Evolutionary conservation across 1,284 basidiomycete species (phyloP).

Genomic region (Ganoderma sinense): DNA sequence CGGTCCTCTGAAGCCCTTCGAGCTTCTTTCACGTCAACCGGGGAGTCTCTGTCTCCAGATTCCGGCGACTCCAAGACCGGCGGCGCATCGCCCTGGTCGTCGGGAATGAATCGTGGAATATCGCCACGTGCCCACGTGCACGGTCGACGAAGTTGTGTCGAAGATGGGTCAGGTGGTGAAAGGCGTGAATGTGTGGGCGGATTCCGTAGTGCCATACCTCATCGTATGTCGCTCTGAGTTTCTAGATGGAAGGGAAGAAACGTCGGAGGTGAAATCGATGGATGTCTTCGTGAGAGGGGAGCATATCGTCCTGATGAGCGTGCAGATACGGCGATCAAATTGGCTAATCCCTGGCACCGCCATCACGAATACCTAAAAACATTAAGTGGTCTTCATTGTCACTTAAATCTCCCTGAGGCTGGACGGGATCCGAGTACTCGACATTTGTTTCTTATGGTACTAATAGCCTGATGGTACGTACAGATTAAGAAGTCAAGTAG

Average conservation of each 20-base stretch:
- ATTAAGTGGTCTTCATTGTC: background rate
- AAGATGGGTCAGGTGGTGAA: slow-evolving; percentile 19
- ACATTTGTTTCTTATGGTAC: no score
- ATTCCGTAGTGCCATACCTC: slow-evolving; percentile 10
- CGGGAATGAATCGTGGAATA: no score
- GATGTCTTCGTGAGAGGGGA: slow-evolving; percentile 14
- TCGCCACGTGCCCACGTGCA: no score
- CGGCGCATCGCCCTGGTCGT: background rate
- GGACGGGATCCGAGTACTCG: no score
- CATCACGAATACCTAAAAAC: slow-evolving; percentile 7
- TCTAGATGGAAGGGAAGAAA: slow-evolving; percentile 17
- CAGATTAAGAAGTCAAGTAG: no score
- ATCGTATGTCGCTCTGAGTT: slow-evolving; percentile 7
- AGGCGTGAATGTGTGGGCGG: slow-evolving; percentile 17
- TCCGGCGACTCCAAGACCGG: background rate
- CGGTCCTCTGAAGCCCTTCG: background rate
- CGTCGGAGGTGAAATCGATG: background rate
- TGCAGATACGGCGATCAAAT: background rate
- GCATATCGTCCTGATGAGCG: slow-evolving; percentile 6
- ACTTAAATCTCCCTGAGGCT: no score
- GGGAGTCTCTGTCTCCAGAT: background rate
- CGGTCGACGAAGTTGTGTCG: background rate
- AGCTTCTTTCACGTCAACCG: background rate
- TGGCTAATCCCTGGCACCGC: slow-evolving; percentile 2
- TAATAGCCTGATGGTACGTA: no score